Base-by-base conservation (phyloP, 768 basidiomycete genomes). In the Leccinum obscurum region DNA sequence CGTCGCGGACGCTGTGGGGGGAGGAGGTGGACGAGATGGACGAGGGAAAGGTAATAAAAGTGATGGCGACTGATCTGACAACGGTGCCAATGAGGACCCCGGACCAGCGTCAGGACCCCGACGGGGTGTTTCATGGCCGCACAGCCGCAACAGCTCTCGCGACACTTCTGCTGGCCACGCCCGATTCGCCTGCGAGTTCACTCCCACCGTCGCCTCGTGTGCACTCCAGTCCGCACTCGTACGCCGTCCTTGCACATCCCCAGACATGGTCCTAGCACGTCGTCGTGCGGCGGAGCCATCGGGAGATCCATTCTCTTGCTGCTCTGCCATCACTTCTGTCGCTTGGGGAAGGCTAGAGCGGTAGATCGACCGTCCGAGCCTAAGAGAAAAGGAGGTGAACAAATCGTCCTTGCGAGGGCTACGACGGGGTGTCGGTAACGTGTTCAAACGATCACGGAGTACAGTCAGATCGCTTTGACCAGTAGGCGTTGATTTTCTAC, bases 151-250 rank as follows among this genome's bases (percentile, higher is more conserved):
- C 57, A 87, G 81, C 64, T 84, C 81, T 60, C 78, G 80, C 48
- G 85, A 83, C 20, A 86, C 82, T 57, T 81, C 78, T 4, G 83
- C 83, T 57, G 84, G 83, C 86, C 86, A 87, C 57, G 77, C 78
- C 30, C 74, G 77, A 37, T 77, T 77, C 46, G 61, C 61, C 17
- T 53, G 56, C 2, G 70, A 60, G 52, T 61, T 68, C 37, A 75
- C 72, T 3, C 73, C 71, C 14, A 68, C 76, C 10, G 67, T 72
- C 37, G 82, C 85, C 65, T 82, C 80, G 56, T 77, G 68, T 17
- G 84, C 77, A 52, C 77, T 84, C 75, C 82, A 85, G 54, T 86
- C 85, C 28, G 86, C 85, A 64, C 85, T 87, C 50, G 75, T 73
- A 50, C 85, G 78, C 66, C 85, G 75, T 15, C 59, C 68, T 32